Conservation (phyloP, 371 early-diverging fungal species). For the Mucor circinelloides region DNA sequence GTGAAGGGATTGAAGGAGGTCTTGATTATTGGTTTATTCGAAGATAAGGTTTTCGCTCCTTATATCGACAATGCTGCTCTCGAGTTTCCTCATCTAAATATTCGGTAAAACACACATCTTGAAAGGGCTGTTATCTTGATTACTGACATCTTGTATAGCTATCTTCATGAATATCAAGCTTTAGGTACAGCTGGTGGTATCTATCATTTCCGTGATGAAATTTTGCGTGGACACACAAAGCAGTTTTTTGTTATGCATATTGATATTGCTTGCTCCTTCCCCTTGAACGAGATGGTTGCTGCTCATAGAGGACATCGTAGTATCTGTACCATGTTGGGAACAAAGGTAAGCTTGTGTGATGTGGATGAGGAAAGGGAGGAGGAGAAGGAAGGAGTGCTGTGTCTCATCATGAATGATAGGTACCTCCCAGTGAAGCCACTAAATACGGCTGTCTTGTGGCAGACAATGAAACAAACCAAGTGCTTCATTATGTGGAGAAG, state of each 20-base stretch:
- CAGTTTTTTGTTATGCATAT: slow-evolving; percentile 95
- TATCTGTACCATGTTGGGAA: slow-evolving; percentile 85
- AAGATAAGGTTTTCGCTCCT: slow-evolving; percentile 85
- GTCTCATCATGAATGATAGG: slow-evolving; percentile 12
- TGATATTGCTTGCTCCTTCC: slow-evolving; percentile 93
- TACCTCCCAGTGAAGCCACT: slow-evolving; percentile 69
- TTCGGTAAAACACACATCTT: slow-evolving; percentile 63
- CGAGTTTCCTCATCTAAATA: slow-evolving; percentile 82
- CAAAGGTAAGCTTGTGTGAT: slow-evolving; percentile 60
- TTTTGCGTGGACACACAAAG: slow-evolving; percentile 86
- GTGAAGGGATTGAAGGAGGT: slow-evolving; percentile 89
- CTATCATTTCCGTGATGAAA: slow-evolving; percentile 97
- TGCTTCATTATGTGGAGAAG: slow-evolving; percentile 97
- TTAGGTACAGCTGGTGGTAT: slow-evolving; percentile 97
- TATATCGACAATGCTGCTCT: slow-evolving; percentile 82
- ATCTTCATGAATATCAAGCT: slow-evolving; percentile 95
- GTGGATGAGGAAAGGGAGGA: neutral
- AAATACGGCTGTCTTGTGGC: slow-evolving; percentile 93
- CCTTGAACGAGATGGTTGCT: slow-evolving; percentile 83
- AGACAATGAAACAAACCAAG: slow-evolving; percentile 81
- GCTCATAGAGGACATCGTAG: slow-evolving; percentile 81
- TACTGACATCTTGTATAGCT: slow-evolving; percentile 52
- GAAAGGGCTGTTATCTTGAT: neutral
- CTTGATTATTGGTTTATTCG: slow-evolving; percentile 94
- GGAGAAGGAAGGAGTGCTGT: too few relatives aligned